Percentiles rank a stretch among this genome's conserved stretches.
phyloP scores from a whole-genome alignment of 148 eudicot genomes.

The Pharnaceum exiguum region DNA sequence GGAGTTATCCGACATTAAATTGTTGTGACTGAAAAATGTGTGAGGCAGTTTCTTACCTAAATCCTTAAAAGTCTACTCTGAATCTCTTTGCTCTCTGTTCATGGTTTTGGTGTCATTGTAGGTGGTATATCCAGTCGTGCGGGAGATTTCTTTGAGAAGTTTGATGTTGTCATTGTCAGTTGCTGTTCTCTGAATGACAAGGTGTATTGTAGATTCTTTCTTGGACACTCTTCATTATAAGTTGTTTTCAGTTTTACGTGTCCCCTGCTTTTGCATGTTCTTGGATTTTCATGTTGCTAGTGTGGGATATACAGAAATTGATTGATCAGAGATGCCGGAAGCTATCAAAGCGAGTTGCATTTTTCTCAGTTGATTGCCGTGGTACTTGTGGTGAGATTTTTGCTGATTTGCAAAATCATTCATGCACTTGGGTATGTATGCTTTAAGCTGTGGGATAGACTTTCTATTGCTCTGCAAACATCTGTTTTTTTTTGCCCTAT shows the following conservation, averaged over 20 bases:
- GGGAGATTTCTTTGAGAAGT: constrained; percentile 64
- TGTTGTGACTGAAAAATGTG: too few relatives aligned
- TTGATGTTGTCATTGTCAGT: constrained; percentile 78
- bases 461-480: too few relatives aligned
- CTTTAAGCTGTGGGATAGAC: not conserved
- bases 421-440: constrained; percentile 55
- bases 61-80: not conserved
- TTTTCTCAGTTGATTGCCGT: constrained; percentile 83
- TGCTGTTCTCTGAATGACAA: constrained; percentile 63
- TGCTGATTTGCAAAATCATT: constrained; percentile 75
- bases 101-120: constrained; percentile 21
- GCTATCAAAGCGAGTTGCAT: constrained; percentile 69
- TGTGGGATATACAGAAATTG: constrained; percentile 34
- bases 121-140: constrained; percentile 62
- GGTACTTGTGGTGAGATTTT: constrained; percentile 95
- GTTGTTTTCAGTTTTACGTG: not conserved
- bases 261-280: not conserved
- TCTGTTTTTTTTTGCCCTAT: too few relatives aligned
- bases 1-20: too few relatives aligned
- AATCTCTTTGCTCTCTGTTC: not conserved
- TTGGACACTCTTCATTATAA: not conserved
- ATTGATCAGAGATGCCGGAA: constrained; percentile 85
- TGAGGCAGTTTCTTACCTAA: not conserved
- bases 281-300: not conserved
- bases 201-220: constrained; percentile 26